phyloP scores from a whole-genome alignment of 1,139 yeast species.

The Sugiyamaella paludigena region DNA sequence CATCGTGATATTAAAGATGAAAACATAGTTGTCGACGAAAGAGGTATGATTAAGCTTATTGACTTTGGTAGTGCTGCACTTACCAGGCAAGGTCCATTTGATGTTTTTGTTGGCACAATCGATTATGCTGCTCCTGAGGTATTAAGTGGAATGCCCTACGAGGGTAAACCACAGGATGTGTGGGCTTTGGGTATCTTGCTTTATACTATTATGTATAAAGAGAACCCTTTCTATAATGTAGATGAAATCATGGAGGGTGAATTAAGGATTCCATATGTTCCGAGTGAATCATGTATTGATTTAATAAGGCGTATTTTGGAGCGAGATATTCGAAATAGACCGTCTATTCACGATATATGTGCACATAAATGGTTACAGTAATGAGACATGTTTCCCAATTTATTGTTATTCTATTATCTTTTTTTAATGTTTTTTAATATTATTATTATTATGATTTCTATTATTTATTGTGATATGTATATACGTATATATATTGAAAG shows the following conservation, averaged over 20 bases:
- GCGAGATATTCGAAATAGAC: conserved; percentile 62
- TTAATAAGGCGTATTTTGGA: conserved; percentile 64
- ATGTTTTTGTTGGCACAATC: conserved; percentile 93
- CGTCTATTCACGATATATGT: conserved; percentile 66
- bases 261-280: conserved; percentile 60
- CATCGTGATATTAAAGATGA: conserved; percentile 97
- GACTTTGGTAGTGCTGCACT: conserved; percentile 97
- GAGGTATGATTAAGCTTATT: conserved; percentile 62
- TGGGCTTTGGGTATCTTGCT: conserved; percentile 94
- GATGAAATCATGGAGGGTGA: conserved; percentile 94
- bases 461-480: background rate
- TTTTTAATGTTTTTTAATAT: background rate
- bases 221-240: conserved; percentile 91
- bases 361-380: conserved; percentile 64
- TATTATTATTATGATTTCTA: background rate
- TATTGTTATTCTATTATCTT: conserved; percentile 3
- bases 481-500: background rate
- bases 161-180: conserved; percentile 90
- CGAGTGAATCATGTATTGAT: conserved; percentile 53
- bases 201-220: conserved; percentile 88
- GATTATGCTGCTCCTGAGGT: conserved; percentile 98
- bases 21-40: conserved; percentile 74
- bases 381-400: background rate
- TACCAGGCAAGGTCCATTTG: conserved; percentile 87
- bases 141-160: conserved; percentile 79